Base-by-base conservation (phyloP, 257 asterid species). In the Solanum clarkiae region DNA sequence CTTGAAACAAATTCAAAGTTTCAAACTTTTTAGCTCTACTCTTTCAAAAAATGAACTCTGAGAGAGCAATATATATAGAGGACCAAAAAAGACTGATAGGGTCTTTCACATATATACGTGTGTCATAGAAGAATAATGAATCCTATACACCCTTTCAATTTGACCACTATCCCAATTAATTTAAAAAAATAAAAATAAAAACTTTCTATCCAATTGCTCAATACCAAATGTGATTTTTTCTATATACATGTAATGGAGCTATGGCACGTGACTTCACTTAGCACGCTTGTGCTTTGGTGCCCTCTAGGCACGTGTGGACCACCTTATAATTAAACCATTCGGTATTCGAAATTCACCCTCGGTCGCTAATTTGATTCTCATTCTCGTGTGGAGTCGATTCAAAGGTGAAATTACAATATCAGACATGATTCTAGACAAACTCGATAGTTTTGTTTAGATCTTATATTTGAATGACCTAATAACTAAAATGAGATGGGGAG, bases 261-360 rank as follows among this genome's bases (percentile, higher is more conserved):
- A 29, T 17, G 82, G 86, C 91, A 90, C 92, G 93, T 89, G 93
- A 81, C 7, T 59, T 47, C 84, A 75, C 55, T 47, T 56, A 51
- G 81, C 89, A 81, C 85, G 72, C 87, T 84, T 71, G 59, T 74
- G 66, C 74, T 32, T 85, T 84, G 84, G 84, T 88, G 86, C 66
- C 17, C 83, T 81, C 87, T 84, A 84, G 63, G 63, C 92, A 87
- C 92, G 95, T 86, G 93, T 77, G 88, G 85, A 66, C 85, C 89
- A 80, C 85, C 82, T 15, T 80, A 51, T 81, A 53, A 53, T 14
- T 53, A 53, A 51, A 53, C 18, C 57, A 53, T 53, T 53, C 2
- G 13, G 17, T 51, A 51, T 51, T 51, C 56, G 56, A 51, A 51
- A 22, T 62, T 62, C 40, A 22, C 13, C 22, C 26, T 22, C 13